Conservation (phyloP, 805 yeast species). For the Yarrowia porcina region DNA sequence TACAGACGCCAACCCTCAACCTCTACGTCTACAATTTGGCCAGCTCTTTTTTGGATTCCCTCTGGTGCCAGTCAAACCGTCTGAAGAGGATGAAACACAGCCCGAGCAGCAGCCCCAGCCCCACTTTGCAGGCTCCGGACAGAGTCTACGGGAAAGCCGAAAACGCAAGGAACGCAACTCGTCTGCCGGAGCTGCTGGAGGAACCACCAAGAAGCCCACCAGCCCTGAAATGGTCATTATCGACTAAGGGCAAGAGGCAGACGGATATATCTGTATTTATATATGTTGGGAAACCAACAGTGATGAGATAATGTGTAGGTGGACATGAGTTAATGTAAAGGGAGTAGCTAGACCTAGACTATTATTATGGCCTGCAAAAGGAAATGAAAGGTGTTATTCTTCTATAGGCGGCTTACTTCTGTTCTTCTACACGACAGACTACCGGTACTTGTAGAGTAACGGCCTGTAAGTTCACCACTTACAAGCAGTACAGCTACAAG, state of each 20-base stretch:
- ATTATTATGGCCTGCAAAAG: too few relatives aligned
- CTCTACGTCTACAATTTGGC: conserved; percentile 72
- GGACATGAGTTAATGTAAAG: too few relatives aligned
- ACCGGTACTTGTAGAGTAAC: too few relatives aligned
- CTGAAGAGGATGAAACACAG: conserved; percentile 40
- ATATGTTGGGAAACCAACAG: background rate
- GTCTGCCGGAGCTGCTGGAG: conserved; percentile 34
- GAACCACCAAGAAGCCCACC: conserved; percentile 57
- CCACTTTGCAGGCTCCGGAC: conserved; percentile 65
- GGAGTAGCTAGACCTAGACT: too few relatives aligned
- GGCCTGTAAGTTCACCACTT: too few relatives aligned
- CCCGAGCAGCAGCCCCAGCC: conserved; percentile 35
- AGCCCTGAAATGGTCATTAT: conserved; percentile 76
- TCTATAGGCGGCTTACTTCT: too few relatives aligned
- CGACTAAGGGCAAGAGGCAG: conserved; percentile 44
- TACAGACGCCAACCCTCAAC: conserved; percentile 49
- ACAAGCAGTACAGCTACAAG: too few relatives aligned
- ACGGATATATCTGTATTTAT: conserved; percentile 15
- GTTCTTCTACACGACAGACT: too few relatives aligned
- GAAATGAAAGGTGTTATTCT: too few relatives aligned
- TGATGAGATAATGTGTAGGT: too few relatives aligned
- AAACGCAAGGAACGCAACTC: conserved; percentile 58
- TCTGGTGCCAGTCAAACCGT: conserved; percentile 45
- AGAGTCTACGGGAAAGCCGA: conserved; percentile 63
- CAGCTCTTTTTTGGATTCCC: conserved; percentile 95